Evolutionary conservation across 169 alveolate species (phyloP), one percentile per base, ranked within the genome.

Genomic region (Plasmodium yoelii): DNA sequence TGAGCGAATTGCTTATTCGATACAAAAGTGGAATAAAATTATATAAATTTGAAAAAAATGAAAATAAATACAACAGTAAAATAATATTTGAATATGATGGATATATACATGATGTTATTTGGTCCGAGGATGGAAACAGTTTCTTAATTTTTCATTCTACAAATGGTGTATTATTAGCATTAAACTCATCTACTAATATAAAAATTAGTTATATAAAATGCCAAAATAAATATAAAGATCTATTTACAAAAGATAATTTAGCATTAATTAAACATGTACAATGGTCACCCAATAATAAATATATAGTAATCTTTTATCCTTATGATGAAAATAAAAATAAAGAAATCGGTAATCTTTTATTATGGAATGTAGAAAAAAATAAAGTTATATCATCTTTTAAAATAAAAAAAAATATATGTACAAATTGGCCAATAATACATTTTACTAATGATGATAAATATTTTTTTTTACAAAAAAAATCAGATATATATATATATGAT

Each of bases 101-200:
- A 13, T 80, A 80, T 15, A 80, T 80, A 53, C 82, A 64, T 46
- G 90, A 80, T 46, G 80, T 70, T n/a, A 65, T 80, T 8, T 80
- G 90, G 90, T 80, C 90, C 10, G 53, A 61, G 22, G 90, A 80
- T 42, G 90, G 90, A 2, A 64, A 51, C 5, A 65, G 72, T n/a
- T 80, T 80, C 26, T 60, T 80, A 42, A 26, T 80, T 19, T 69
- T 80, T 39, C 90, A 80, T 46, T 47, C 90, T 8, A 24, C 55
- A 44, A 82, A 80, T 15, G 90, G 90, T 1, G 9, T 80, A 19
- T 69, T 80, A 18, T 59, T 80, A 55, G 67, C 65, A 15, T 19
- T 61, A 5, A 65, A 80, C 15, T 80, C 55, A 39, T 12, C 59
- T 3, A 7, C 24, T 15, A 51, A 55, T 13, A 44, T 15, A 26